Evolutionary conservation across 2,329 filamentous ascomycete genomes (phyloP).

Genomic region (Alternaria incomplexa): DNA sequence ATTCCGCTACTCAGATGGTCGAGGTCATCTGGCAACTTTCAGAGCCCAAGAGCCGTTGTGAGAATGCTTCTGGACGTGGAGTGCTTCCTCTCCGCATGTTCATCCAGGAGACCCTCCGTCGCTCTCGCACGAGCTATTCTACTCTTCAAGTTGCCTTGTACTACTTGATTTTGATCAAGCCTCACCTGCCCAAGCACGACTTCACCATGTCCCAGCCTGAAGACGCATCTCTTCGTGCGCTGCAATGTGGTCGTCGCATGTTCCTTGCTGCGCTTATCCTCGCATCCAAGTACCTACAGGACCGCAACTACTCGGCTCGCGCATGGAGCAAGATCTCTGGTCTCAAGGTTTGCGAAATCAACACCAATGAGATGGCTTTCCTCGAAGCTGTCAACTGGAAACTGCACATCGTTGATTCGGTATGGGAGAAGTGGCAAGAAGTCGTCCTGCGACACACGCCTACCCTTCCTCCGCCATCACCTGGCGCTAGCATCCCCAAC

Average conservation of each 20-base stretch:
- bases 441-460: conserved; percentile 87
- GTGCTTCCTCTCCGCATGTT: conserved; percentile 92
- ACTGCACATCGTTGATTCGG: conserved; percentile 86
- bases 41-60: conserved; percentile 76
- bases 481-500: conserved; percentile 46
- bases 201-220: conserved; percentile 85
- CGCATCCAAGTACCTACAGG: conserved; percentile 96
- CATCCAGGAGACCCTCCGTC: conserved; percentile 94
- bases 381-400: conserved; percentile 91
- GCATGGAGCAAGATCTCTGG: conserved; percentile 99
- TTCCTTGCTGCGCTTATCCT: conserved; percentile 93
- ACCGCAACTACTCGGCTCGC: conserved; percentile 95
- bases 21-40: conserved; percentile 97
- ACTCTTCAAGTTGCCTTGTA: conserved; percentile 96
- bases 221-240: conserved; percentile 75
- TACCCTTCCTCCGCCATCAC: conserved; percentile 51
- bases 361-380: conserved; percentile 94
- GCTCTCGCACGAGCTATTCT: conserved; percentile 95
- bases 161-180: conserved; percentile 92
- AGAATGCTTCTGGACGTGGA: conserved; percentile 69
- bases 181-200: conserved; percentile 81
- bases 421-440: conserved; percentile 93
- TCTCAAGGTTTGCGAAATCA: conserved; percentile 91
- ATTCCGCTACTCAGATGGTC: conserved; percentile 96
- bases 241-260: conserved; percentile 97